Conservation (phyloP, 2,329 filamentous ascomycete species). For the Chrysoporthe cubensis region DNA sequence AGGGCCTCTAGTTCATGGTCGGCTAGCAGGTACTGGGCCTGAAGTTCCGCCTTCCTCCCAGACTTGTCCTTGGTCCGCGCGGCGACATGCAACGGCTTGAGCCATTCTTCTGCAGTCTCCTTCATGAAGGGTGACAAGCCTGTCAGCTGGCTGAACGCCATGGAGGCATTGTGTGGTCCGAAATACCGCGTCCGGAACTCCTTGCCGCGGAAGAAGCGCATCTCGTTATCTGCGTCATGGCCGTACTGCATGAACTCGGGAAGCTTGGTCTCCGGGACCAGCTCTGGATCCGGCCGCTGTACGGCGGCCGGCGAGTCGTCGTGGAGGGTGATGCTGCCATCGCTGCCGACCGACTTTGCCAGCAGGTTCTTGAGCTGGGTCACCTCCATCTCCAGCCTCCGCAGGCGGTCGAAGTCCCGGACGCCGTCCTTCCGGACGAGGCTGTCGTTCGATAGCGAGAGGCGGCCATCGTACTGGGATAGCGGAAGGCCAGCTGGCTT, state of each 20-base stretch:
- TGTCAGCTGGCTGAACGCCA: constrained; percentile 59
- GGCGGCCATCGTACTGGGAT: constrained; percentile 49
- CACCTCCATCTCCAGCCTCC: constrained; percentile 62
- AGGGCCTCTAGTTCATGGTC: constrained; percentile 56
- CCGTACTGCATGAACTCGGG: constrained; percentile 40
- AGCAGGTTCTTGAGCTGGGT: constrained; percentile 59
- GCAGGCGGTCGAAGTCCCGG: constrained; percentile 62
- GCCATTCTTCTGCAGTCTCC: constrained; percentile 65
- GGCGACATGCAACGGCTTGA: constrained; percentile 60
- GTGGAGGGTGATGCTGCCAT: constrained; percentile 33
- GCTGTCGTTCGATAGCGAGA: constrained; percentile 46
- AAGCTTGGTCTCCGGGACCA: constrained; percentile 30
- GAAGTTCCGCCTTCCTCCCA: constrained; percentile 56
- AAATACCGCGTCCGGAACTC: constrained; percentile 65
- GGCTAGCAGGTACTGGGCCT: constrained; percentile 51
- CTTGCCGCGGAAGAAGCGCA: constrained; percentile 61
- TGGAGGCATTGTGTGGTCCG: constrained; percentile 63
- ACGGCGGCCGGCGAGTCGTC: constrained; percentile 31
- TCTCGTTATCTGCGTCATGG: constrained; percentile 48
- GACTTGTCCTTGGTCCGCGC: constrained; percentile 57
- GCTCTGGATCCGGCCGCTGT: constrained; percentile 31
- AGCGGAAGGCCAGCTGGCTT: constrained; percentile 56
- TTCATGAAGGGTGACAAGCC: constrained; percentile 65
- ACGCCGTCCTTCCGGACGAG: constrained; percentile 44
- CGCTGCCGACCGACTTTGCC: constrained; percentile 42